Conservation (phyloP, 2,329 filamentous ascomycete genomes). For the Botrytis squamosa region DNA sequence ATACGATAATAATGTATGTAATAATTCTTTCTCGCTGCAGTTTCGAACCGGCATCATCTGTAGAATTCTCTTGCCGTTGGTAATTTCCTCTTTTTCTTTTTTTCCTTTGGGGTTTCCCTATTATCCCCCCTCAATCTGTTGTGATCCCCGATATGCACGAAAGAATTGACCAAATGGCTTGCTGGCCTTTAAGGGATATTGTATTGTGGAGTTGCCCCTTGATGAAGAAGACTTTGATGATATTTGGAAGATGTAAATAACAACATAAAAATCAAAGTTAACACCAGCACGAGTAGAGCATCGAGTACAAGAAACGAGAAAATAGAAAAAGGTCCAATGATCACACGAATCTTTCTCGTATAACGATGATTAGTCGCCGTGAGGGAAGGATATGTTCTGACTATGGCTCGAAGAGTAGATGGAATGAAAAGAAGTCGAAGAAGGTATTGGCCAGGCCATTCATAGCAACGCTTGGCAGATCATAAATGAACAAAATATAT, state of each 20-base stretch:
- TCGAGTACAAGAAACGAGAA: neutral
- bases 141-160: constrained; percentile 5
- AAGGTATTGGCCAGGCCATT: neutral
- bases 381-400: no score
- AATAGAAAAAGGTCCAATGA: neutral
- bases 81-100: constrained; percentile 10
- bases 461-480: neutral
- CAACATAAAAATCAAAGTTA: neutral
- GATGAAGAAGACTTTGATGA: constrained; percentile 6
- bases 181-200: neutral
- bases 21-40: neutral
- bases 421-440: neutral
- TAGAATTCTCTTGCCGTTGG: constrained; percentile 4
- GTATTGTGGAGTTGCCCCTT: constrained; percentile 9
- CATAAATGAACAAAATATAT: neutral
- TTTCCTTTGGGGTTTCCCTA: neutral
- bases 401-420: neutral
- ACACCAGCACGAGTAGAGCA: neutral
- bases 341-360: neutral
- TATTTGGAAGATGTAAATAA: neutral
- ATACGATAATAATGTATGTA: neutral
- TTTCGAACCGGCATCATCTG: constrained; percentile 16
- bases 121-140: neutral
- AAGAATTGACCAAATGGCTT: neutral
- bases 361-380: neutral